A percentile compares a stretch with the other conserved stretches of the same genome.
Conservation (phyloP, 768 basidiomycete species). For the Leccinum uliginosum region DNA sequence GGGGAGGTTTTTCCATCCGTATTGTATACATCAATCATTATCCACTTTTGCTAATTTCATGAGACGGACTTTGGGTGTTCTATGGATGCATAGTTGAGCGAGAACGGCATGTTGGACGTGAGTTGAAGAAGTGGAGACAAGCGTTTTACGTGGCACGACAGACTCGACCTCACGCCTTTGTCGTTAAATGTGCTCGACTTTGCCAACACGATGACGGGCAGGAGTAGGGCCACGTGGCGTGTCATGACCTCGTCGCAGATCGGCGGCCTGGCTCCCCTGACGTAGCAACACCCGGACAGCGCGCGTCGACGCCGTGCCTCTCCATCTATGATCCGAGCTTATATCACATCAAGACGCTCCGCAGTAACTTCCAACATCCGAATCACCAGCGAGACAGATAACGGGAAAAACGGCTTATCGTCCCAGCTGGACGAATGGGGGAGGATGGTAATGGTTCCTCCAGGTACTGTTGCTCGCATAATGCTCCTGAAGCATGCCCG, state of each 20-base stretch:
- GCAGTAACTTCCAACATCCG: too few species aligned
- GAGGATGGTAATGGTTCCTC: background rate
- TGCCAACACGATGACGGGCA: background rate
- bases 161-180: too few species aligned
- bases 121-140: background rate
- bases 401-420: too few species aligned
- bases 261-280: too few species aligned
- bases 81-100: constrained; percentile 30
- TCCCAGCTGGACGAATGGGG: background rate
- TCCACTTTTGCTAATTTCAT: background rate
- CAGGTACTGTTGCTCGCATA: background rate
- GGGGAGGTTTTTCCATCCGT: constrained; percentile 60
- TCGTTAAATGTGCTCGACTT: background rate
- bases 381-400: too few species aligned
- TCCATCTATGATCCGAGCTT: too few species aligned
- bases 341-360: too few species aligned
- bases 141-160: too few species aligned
- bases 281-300: background rate
- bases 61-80: constrained; percentile 25
- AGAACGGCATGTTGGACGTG: constrained; percentile 23
- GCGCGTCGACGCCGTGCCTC: background rate
- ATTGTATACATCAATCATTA: too few species aligned
- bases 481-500: too few species aligned
- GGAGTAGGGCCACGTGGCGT: too few species aligned
- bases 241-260: too few species aligned